Evolutionary conservation across 257 asterid species (phyloP).

Genomic region (Jacaranda copaia): DNA sequence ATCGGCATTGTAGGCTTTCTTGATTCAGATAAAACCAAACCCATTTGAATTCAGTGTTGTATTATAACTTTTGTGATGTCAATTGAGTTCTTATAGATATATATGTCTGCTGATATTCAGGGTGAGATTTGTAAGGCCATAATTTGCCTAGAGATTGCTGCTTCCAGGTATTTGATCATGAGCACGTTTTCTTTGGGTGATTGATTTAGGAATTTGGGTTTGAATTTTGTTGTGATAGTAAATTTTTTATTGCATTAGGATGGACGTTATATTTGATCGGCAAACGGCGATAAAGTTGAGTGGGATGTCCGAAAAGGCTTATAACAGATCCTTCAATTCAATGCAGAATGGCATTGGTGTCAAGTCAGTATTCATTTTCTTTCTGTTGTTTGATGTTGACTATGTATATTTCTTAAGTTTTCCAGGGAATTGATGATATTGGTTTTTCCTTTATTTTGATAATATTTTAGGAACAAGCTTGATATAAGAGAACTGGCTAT

Average conservation of each 20-base stretch:
- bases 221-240: constrained; percentile 5
- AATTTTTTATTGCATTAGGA: constrained; percentile 51
- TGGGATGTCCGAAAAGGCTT: constrained; percentile 93
- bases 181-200: neutral
- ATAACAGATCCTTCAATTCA: constrained; percentile 81
- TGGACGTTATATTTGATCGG: constrained; percentile 82
- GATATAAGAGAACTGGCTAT: constrained; percentile 89
- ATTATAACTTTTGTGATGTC: neutral
- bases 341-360: constrained; percentile 95
- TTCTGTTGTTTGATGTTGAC: neutral
- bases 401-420: neutral
- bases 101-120: constrained; percentile 43
- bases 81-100: neutral
- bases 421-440: constrained; percentile 15
- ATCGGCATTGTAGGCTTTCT: constrained; percentile 76
- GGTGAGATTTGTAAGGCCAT: constrained; percentile 98
- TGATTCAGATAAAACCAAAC: neutral
- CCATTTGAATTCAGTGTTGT: neutral
- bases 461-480: constrained; percentile 68
- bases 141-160: constrained; percentile 88
- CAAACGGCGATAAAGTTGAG: constrained; percentile 75
- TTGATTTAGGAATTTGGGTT: neutral
- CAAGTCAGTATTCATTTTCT: constrained; percentile 55
- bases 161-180: constrained; percentile 57
- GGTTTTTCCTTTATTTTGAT: neutral